Evolutionary conservation across 805 yeast genomes (phyloP).

Genomic region (Babjeviella inositovora): DNA sequence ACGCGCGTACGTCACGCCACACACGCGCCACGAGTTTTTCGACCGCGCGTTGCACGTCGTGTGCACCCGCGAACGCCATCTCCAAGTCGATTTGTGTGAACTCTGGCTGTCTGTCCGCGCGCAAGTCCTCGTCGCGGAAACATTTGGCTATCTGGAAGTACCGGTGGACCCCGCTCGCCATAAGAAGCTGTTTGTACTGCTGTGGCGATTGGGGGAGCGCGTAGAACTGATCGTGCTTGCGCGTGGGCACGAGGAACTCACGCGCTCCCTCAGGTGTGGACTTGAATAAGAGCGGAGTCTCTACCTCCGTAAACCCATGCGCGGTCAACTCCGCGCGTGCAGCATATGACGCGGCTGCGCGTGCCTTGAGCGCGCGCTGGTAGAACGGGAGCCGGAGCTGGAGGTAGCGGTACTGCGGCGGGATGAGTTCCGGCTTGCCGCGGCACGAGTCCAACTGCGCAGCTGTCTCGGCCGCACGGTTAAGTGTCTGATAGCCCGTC

Average conservation of each 20-base stretch:
- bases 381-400: constrained; percentile 51
- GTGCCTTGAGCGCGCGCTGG: constrained; percentile 35
- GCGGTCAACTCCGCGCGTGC: constrained; percentile 22
- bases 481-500: constrained; percentile 33
- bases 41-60: constrained; percentile 52
- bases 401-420: constrained; percentile 67
- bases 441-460: constrained; percentile 53
- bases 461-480: constrained; percentile 45
- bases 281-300: constrained; percentile 85
- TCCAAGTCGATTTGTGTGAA: constrained; percentile 96
- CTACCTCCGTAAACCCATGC: constrained; percentile 59
- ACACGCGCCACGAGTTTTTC: constrained; percentile 34
- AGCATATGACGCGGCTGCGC: constrained; percentile 37
- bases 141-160: constrained; percentile 91
- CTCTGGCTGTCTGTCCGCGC: constrained; percentile 95
- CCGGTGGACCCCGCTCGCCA: constrained; percentile 81
- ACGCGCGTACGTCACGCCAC: constrained; percentile 33
- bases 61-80: constrained; percentile 64
- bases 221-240: constrained; percentile 44
- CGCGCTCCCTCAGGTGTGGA: constrained; percentile 98
- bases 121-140: constrained; percentile 88
- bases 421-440: constrained; percentile 38
- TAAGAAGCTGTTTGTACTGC: constrained; percentile 85
- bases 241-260: constrained; percentile 87
- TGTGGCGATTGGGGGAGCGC: constrained; percentile 98